phyloP scores from a whole-genome alignment of 768 basidiomycete genomes.

The Termitomyces bulborhizus region DNA sequence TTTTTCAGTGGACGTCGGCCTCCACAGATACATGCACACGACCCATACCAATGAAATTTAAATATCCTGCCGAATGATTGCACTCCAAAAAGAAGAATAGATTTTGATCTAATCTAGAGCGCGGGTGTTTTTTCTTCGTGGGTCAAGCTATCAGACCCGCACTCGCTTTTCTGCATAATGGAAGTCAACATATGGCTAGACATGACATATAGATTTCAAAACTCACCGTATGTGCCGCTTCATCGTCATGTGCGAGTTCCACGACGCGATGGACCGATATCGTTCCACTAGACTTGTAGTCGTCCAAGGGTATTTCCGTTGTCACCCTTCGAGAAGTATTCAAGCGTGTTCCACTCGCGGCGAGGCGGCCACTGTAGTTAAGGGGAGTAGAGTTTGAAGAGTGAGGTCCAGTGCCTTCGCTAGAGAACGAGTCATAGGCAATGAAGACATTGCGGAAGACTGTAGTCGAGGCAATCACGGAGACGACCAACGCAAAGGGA shows the following conservation, averaged over 20 bases:
- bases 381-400: neutral
- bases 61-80: neutral
- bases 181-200: neutral
- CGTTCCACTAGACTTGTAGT: constrained; percentile 12
- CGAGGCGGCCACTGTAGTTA: constrained; percentile 3
- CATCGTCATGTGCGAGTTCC: constrained; percentile 15
- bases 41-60: neutral
- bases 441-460: constrained; percentile 31
- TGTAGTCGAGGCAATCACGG: constrained; percentile 28
- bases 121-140: constrained; percentile 1
- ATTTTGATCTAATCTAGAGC: neutral
- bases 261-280: constrained; percentile 18
- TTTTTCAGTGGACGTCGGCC: no score
- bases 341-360: constrained; percentile 1
- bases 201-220: neutral
- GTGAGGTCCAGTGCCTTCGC: constrained; percentile 8
- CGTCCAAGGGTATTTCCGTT: constrained; percentile 16
- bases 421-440: constrained; percentile 23
- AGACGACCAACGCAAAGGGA: constrained; percentile 28
- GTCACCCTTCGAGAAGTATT: constrained; percentile 3
- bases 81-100: neutral
- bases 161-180: constrained; percentile 1
- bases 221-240: constrained; percentile 6
- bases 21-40: neutral
- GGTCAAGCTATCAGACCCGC: neutral